Evolutionary conservation across 1,284 basidiomycete genomes (phyloP).

Genomic region (Sphaerobolus stellatus): DNA sequence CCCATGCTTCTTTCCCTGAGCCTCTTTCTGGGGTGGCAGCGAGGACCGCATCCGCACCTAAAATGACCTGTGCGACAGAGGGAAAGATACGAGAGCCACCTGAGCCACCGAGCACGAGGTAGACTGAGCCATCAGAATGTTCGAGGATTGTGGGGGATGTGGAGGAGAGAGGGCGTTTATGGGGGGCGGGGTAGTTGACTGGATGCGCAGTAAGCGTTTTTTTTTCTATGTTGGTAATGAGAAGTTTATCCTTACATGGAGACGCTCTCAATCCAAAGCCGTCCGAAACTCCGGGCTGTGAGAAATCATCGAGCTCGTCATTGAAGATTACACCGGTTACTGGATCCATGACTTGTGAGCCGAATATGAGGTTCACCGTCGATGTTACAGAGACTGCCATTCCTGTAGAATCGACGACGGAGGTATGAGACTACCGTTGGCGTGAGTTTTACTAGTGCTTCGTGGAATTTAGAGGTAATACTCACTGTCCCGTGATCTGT

Average conservation of each 20-base stretch:
- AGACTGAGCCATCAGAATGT: constrained; percentile 66
- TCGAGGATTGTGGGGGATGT: constrained; percentile 82
- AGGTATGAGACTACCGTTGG: constrained; percentile 68
- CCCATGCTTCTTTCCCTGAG: constrained; percentile 62
- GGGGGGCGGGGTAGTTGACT: constrained; percentile 86
- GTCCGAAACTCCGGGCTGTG: constrained; percentile 77
- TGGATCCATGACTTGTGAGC: constrained; percentile 81
- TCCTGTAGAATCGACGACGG: constrained; percentile 77
- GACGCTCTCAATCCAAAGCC: constrained; percentile 83
- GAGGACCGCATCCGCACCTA: constrained; percentile 58
- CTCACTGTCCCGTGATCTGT: constrained; percentile 85
- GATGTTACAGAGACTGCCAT: constrained; percentile 86
- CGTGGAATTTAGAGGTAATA: constrained; percentile 9
- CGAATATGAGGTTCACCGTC: constrained; percentile 87
- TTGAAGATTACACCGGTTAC: constrained; percentile 88
- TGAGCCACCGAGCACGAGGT: constrained; percentile 76
- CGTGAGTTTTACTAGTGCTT: not conserved
- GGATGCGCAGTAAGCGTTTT: not conserved
- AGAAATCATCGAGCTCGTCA: constrained; percentile 92
- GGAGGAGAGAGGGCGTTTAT: constrained; percentile 87
- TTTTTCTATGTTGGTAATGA: constrained; percentile 7
- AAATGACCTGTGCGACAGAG: constrained; percentile 75
- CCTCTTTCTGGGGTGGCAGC: not conserved
- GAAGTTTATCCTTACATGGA: constrained; percentile 56
- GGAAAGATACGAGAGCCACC: constrained; percentile 88